phyloP scores from a whole-genome alignment of 345 rosid genomes.

The Populus nigra region DNA sequence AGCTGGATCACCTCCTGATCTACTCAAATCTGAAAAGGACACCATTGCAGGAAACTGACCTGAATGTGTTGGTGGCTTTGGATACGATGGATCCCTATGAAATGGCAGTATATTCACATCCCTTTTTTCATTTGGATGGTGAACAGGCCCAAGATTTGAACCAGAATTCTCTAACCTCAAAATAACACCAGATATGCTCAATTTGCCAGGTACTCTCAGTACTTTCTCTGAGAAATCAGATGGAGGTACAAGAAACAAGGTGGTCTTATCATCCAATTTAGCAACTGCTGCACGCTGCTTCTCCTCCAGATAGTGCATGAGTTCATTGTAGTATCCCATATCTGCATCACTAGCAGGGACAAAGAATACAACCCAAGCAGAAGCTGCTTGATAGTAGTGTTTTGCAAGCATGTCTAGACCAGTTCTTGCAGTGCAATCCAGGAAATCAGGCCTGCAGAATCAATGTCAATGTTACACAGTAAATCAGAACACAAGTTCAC shows the following conservation, averaged over 20 bases:
- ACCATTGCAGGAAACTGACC: constrained; percentile 28
- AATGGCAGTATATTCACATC: constrained; percentile 30
- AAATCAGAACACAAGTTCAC: neutral
- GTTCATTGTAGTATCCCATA: constrained; percentile 76
- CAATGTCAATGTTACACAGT: neutral
- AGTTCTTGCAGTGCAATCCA: constrained; percentile 97
- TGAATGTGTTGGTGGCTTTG: constrained; percentile 32
- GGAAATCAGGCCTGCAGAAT: constrained; percentile 75
- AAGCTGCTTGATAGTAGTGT: constrained; percentile 91
- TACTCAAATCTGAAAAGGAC: constrained; percentile 34
- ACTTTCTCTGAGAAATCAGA: constrained; percentile 92
- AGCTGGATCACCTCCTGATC: constrained; percentile 30
- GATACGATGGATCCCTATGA: constrained; percentile 45
- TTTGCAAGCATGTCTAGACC: constrained; percentile 91
- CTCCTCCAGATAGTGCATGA: constrained; percentile 90
- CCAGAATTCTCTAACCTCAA: constrained; percentile 60
- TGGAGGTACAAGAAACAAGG: constrained; percentile 93
- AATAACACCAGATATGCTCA: constrained; percentile 91
- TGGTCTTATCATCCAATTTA: constrained; percentile 82
- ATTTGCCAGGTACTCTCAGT: constrained; percentile 83
- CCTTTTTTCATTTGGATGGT: constrained; percentile 44
- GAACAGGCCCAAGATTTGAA: constrained; percentile 43
- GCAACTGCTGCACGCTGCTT: constrained; percentile 96
- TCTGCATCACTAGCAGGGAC: constrained; percentile 88
- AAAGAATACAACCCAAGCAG: constrained; percentile 91